Base-by-base conservation (phyloP, 164 flowering plant genomes). In the Euptelea pleiosperma region DNA sequence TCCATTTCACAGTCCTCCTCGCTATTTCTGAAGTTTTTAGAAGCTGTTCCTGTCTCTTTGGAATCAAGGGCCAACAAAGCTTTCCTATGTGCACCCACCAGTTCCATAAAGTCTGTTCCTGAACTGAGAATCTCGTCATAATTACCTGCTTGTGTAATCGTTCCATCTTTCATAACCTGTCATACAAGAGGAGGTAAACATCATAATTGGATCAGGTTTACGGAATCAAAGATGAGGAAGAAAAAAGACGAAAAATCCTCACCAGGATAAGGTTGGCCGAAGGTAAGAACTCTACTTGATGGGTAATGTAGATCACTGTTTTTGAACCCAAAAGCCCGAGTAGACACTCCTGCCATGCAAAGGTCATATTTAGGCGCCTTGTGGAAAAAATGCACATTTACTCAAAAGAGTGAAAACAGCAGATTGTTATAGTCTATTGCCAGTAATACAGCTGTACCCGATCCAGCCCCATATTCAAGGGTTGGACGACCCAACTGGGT, bases 261-360 rank as follows among this genome's bases (percentile, higher is more conserved):
- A n/a, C n/a, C n/a, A n/a, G n/a, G n/a, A n/a, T n/a, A n/a, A n/a
- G n/a, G n/a, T n/a, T n/a, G n/a, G n/a, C n/a, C n/a, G n/a, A n/a
- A n/a, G n/a, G n/a, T n/a, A n/a, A n/a, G n/a, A n/a, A n/a, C n/a
- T n/a, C n/a, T 16, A 83, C 74, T 69, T 83, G 89, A 53, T 81
- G 89, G 41, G 89, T 81, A 36, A 83, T 82, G 70, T 73, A 81
- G 24, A 83, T 49, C n/a, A 83, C 79, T 6, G 85, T 79, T 63
- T 83, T 83, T 11, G 76, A 62, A 11, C 60, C 61, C 55, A 83
- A 54, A 18, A 75, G 63, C 2, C 74, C 78, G 60, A 77, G 58
- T n/a, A n/a, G n/a, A n/a, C n/a, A n/a, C n/a, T n/a, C n/a, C n/a
- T n/a, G n/a, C n/a, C n/a, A n/a, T n/a, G 45, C 81, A 60, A 49